These are phyloP conservation scores for Thermomucor indicae-seudaticae DNA, from an alignment of 371 early-diverging fungal genomes.

Conservation along the genomic window DNA sequence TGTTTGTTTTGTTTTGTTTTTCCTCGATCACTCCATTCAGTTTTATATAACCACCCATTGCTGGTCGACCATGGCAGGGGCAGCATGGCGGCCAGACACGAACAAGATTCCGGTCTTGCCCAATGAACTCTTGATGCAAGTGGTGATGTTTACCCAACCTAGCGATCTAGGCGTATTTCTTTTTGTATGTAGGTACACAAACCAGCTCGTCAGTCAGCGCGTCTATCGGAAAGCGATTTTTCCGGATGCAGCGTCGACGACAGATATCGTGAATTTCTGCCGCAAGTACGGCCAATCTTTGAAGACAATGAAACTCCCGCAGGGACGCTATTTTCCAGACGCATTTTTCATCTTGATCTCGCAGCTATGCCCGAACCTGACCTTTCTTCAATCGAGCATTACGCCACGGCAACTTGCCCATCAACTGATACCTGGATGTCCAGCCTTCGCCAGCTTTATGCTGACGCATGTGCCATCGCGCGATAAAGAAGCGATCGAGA, in stretches of 20 bases:
- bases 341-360: constrained; percentile 17
- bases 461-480: constrained; percentile 22
- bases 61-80: not conserved
- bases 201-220: constrained; percentile 24
- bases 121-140: constrained; percentile 24
- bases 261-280: constrained; percentile 29
- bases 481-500: not conserved
- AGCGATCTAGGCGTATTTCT: constrained; percentile 11
- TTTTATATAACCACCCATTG: no score
- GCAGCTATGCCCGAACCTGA: constrained; percentile 23
- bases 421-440: constrained; percentile 4
- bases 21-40: no score
- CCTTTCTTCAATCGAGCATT: constrained; percentile 30
- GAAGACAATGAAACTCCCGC: constrained; percentile 35
- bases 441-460: constrained; percentile 24
- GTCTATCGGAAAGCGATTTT: constrained; percentile 39
- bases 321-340: constrained; percentile 21
- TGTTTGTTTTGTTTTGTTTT: no score
- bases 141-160: constrained; percentile 7
- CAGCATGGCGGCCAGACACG: not conserved
- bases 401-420: constrained; percentile 17
- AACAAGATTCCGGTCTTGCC: constrained; percentile 13
- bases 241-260: constrained; percentile 20
- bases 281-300: constrained; percentile 28
- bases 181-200: constrained; percentile 24